Conservation (phyloP, 2,329 filamentous ascomycete genomes). For the Gliomastix tumulicola region DNA sequence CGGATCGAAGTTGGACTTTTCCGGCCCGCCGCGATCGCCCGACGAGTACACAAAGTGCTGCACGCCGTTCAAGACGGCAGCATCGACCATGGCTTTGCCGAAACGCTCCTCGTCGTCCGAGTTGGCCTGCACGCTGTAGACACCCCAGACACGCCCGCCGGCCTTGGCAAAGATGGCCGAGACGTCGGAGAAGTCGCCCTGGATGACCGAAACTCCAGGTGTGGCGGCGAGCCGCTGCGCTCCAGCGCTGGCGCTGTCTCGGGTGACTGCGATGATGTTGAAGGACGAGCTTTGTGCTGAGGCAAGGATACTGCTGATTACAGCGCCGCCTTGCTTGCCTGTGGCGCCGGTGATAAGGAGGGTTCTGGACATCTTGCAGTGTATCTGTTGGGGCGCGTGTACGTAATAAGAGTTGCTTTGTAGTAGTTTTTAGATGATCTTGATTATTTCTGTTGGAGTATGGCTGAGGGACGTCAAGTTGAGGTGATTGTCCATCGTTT, state of each 20-base stretch:
- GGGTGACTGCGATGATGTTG: neutral
- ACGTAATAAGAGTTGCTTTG: no score
- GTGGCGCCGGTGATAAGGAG: neutral
- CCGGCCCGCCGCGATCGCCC: constrained; percentile 48
- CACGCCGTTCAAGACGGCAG: constrained; percentile 40
- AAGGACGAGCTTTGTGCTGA: neutral
- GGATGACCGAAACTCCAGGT: neutral
- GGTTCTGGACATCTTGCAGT: neutral
- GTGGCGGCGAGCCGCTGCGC: neutral
- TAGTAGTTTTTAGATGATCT: no score
- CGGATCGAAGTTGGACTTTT: constrained; percentile 35
- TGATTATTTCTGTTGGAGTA: no score
- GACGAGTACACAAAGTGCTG: constrained; percentile 52
- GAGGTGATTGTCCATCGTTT: no score
- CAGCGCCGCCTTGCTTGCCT: neutral
- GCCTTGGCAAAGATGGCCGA: neutral
- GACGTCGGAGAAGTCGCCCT: neutral
- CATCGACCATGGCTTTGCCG: constrained; percentile 46
- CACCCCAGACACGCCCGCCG: neutral
- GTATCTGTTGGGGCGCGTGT: no score
- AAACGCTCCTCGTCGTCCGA: constrained; percentile 22
- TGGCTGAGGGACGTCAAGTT: no score
- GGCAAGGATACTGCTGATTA: neutral
- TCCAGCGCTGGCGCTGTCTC: neutral
- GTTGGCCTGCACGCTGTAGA: neutral